phyloP scores from a whole-genome alignment of 495 filamentous ascomycete genomes.

The Trichoderma parareesei region DNA sequence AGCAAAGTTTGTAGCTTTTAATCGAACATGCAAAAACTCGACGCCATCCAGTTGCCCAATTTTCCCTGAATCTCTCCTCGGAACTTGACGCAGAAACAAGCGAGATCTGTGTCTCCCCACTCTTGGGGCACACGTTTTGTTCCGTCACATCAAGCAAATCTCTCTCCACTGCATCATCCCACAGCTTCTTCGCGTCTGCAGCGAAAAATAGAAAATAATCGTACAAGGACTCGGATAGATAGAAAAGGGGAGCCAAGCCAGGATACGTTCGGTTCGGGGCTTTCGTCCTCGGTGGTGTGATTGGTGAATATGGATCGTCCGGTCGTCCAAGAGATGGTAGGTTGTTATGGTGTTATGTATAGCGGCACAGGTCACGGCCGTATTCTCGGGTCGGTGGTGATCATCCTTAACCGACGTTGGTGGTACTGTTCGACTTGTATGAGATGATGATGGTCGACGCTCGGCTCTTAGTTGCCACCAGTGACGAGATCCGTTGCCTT shows the following conservation, averaged over 20 bases:
- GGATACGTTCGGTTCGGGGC: not conserved
- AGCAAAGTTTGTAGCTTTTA: not conserved
- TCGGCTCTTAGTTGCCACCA: not conserved
- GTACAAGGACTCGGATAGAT: not conserved
- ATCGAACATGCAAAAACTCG: not conserved
- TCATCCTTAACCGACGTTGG: not conserved
- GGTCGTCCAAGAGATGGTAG: too few relatives aligned
- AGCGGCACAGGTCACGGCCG: too few relatives aligned
- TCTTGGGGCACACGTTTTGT: not conserved
- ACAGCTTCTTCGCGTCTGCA: not conserved
- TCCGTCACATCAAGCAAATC: not conserved
- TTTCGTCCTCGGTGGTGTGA: too few relatives aligned
- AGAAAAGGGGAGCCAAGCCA: not conserved
- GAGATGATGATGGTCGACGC: not conserved
- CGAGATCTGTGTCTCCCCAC: not conserved
- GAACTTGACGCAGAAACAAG: not conserved
- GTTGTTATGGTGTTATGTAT: too few relatives aligned
- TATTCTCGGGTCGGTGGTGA: not conserved
- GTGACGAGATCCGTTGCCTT: slow-evolving; percentile 10
- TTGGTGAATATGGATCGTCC: too few relatives aligned
- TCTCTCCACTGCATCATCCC: not conserved
- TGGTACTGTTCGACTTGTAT: not conserved
- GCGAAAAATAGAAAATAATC: not conserved
- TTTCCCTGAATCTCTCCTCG: not conserved
- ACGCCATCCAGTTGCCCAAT: not conserved